A percentile compares a stretch with the other conserved stretches of the same genome.
These are phyloP conservation scores for Tanacetum coccineum DNA, from an alignment of 129 eudicot species.

Conservation along the genomic window DNA sequence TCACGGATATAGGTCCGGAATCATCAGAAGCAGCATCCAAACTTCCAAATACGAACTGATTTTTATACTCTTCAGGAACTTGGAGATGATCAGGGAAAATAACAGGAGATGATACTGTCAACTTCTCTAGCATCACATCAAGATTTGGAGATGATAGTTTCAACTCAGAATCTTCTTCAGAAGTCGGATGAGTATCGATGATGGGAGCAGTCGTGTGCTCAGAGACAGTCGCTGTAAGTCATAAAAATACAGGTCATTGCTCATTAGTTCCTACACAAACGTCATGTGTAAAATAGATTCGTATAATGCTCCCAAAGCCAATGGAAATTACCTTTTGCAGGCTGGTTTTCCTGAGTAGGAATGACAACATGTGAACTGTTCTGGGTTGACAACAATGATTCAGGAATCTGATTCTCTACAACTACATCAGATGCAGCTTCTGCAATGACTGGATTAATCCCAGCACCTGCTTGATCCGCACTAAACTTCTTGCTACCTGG, in stretches of 20 bases:
- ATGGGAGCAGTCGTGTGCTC: slow-evolving; percentile 19
- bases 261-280: too few species aligned
- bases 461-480: slow-evolving; percentile 26
- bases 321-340: slow-evolving; percentile 38
- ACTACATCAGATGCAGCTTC: slow-evolving; percentile 22
- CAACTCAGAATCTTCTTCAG: slow-evolving; percentile 32
- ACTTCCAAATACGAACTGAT: slow-evolving; percentile 62
- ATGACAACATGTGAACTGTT: slow-evolving; percentile 12
- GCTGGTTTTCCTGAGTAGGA: slow-evolving; percentile 22
- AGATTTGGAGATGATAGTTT: slow-evolving; percentile 38
- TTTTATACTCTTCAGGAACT: slow-evolving; percentile 53
- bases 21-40: slow-evolving; percentile 38
- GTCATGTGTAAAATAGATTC: too few species aligned
- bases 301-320: too few species aligned
- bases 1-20: slow-evolving; percentile 22
- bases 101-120: slow-evolving; percentile 42
- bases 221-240: slow-evolving; percentile 20
- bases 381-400: slow-evolving; percentile 26
- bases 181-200: slow-evolving; percentile 8
- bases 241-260: too few species aligned
- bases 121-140: slow-evolving; percentile 41
- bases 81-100: slow-evolving; percentile 66
- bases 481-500: slow-evolving; percentile 19
- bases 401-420: slow-evolving; percentile 21
- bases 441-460: slow-evolving; percentile 19